These are phyloP conservation scores for Mesembryanthemum crystallinum DNA, from an alignment of 148 eudicot genomes.

Conservation along the genomic window DNA sequence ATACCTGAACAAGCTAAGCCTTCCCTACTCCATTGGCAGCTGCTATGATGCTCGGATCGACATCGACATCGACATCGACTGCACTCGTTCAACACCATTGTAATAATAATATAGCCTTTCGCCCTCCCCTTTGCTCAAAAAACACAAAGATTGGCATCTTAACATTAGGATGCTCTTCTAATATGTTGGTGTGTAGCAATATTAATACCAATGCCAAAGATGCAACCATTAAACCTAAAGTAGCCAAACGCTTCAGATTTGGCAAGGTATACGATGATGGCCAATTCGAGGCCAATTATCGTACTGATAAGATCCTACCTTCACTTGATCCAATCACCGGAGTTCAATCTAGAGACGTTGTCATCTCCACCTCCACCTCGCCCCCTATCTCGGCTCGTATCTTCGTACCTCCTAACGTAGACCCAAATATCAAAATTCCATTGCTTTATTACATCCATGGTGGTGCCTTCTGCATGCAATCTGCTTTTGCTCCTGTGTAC, in stretches of 20 bases:
- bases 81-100: too few relatives aligned
- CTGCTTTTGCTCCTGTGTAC: slow-evolving; percentile 11
- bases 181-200: too few relatives aligned
- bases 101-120: too few relatives aligned
- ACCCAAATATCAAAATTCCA: slow-evolving; percentile 14
- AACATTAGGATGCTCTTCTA: too few relatives aligned
- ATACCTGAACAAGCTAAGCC: too few relatives aligned
- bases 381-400: slow-evolving; percentile 24
- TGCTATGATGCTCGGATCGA: too few relatives aligned
- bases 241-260: background rate
- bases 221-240: background rate
- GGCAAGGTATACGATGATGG: slow-evolving; percentile 29
- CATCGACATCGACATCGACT: too few relatives aligned
- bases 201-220: too few relatives aligned
- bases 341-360: slow-evolving; percentile 32
- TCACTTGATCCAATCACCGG: slow-evolving; percentile 21
- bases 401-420: slow-evolving; percentile 15
- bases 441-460: slow-evolving; percentile 24
- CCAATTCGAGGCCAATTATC: slow-evolving; percentile 15
- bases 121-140: too few relatives aligned
- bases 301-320: slow-evolving; percentile 11
- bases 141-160: too few relatives aligned
- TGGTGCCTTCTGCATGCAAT: slow-evolving; percentile 22
- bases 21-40: too few relatives aligned
- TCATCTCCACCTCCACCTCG: slow-evolving; percentile 22